Evolutionary conservation across 2,329 filamentous ascomycete species (phyloP), one percentile per base, ranked within the genome.

Genomic region (Chaetothyriales sp.): DNA sequence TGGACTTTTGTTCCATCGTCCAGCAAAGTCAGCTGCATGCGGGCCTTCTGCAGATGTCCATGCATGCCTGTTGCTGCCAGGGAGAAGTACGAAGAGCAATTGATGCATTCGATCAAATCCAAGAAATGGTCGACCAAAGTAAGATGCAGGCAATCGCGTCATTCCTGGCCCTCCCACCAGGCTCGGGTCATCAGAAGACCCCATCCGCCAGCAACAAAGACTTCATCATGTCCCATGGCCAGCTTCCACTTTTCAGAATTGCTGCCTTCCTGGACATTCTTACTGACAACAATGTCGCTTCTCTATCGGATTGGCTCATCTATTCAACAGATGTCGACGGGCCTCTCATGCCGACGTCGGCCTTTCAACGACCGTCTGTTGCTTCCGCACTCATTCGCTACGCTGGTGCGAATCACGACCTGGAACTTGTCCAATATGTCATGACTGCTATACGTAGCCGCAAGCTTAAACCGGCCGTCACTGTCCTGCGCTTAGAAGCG

Each of bases 311-410:
- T 29, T 78, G 73, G 72, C 64, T 82, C 10, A 64, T 81, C 1
- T 70, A 73, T 51, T 73, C 71, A 0, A 59, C 70, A 8, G 76
- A 77, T 56, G 56, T 76, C 13, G 76, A 80, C 57, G 76, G 75
- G 0, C 75, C 77, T n/a, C 54, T 75, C 2, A 76, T 81, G 20
- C 64, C 70, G 19, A 58, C 61, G 10, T 60, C 61, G 18, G 56
- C 70, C 22, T 80, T 78, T 57, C 60, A 60, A 2, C 65, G 77
- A 54, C 70, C 70, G 28, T 65, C 66, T 47, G 65, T 82, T 20
- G 69, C 73, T 2, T 72, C 77, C 10, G 71, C 76, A 0, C 65
- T 82, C 25, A 67, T 80, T 33, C 71, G 74, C 18, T 80, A 77
- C 58, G 77, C 77, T 5, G 66, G 71, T 9, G 70, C 72, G 18